A percentile compares a stretch with the other conserved stretches of the same genome.
Evolutionary conservation across 2,329 filamentous ascomycete species (phyloP).

Genomic region (Colletotrichum tabaci): DNA sequence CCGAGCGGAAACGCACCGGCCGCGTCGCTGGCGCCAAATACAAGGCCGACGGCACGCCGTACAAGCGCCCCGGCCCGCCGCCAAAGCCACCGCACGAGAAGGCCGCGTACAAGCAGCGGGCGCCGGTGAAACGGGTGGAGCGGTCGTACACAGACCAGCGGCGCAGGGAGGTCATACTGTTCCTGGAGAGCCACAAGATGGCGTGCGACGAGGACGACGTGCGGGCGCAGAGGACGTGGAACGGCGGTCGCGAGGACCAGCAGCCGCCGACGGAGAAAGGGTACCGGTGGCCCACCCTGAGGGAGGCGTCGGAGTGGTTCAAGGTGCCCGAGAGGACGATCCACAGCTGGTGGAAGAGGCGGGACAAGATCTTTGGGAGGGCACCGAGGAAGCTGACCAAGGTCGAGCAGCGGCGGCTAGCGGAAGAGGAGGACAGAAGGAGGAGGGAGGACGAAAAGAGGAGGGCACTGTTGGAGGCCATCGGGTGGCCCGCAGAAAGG

Average conservation of each 20-base stretch:
- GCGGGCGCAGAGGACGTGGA: constrained; percentile 2
- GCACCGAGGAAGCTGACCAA: constrained; percentile 14
- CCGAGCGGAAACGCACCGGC: constrained; percentile 20
- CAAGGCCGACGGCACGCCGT: constrained; percentile 31
- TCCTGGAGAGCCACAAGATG: constrained; percentile 19
- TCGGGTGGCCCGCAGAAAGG: constrained; percentile 19
- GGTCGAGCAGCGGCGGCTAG: constrained; percentile 8
- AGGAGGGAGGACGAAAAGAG: constrained; percentile 10
- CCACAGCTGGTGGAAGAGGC: constrained; percentile 21
- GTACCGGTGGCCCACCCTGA: constrained; percentile 19
- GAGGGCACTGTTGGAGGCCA: constrained; percentile 12
- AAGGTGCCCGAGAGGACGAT: constrained; percentile 31
- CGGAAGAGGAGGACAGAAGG: constrained; percentile 18
- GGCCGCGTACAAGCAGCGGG: constrained; percentile 1
- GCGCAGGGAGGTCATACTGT: constrained; percentile 10
- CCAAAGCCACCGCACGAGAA: constrained; percentile 15
- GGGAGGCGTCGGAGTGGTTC: constrained; percentile 23
- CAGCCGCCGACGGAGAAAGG: constrained; percentile 9
- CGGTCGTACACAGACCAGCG: constrained; percentile 18
- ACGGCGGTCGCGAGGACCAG: constrained; percentile 6
- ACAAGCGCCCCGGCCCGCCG: constrained; percentile 21
- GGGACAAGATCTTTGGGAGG: constrained; percentile 13
- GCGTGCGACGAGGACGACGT: constrained; percentile 5
- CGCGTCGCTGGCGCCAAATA: constrained; percentile 14
- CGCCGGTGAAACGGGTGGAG: constrained; percentile 9